Conservation (phyloP, 2,329 filamentous ascomycete genomes). For the Botryotinia globosa region DNA sequence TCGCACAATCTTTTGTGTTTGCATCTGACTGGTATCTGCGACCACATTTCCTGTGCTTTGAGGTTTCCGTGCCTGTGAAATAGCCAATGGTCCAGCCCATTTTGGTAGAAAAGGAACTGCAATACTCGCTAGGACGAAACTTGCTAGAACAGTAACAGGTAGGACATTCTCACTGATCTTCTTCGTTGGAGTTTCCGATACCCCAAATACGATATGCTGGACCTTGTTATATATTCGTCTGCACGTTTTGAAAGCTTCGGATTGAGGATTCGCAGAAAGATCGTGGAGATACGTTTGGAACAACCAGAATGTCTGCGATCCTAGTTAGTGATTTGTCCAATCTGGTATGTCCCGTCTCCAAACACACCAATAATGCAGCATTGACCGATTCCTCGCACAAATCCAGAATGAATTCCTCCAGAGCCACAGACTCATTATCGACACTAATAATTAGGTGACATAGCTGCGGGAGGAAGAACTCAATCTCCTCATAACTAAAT, state of each 20-base stretch:
- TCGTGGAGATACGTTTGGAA: constrained; percentile 87
- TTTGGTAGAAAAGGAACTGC: constrained; percentile 72
- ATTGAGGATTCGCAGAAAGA: constrained; percentile 69
- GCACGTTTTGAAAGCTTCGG: constrained; percentile 77
- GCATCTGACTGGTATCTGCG: constrained; percentile 51
- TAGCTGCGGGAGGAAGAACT: constrained; percentile 86
- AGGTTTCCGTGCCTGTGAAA: constrained; percentile 77
- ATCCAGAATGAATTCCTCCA: constrained; percentile 84
- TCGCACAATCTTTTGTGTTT: constrained; percentile 56
- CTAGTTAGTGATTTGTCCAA: constrained; percentile 25
- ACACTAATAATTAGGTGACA: constrained; percentile 85
- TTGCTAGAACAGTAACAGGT: constrained; percentile 76
- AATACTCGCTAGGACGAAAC: constrained; percentile 74
- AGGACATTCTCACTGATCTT: constrained; percentile 80
- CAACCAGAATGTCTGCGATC: constrained; percentile 75
- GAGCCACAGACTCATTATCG: constrained; percentile 86
- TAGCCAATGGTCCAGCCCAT: constrained; percentile 76
- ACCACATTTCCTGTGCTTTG: constrained; percentile 60
- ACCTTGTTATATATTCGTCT: constrained; percentile 84
- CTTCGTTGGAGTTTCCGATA: constrained; percentile 65
- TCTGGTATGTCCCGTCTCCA: neutral
- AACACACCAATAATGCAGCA: constrained; percentile 72
- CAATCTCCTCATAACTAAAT: constrained; percentile 87
- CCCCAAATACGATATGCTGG: constrained; percentile 81
- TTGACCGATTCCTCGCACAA: constrained; percentile 85